Evolutionary conservation across 176 grass and related monocot species (phyloP), one percentile per base, ranked within the genome.

Genomic region (Eleusine indica): DNA sequence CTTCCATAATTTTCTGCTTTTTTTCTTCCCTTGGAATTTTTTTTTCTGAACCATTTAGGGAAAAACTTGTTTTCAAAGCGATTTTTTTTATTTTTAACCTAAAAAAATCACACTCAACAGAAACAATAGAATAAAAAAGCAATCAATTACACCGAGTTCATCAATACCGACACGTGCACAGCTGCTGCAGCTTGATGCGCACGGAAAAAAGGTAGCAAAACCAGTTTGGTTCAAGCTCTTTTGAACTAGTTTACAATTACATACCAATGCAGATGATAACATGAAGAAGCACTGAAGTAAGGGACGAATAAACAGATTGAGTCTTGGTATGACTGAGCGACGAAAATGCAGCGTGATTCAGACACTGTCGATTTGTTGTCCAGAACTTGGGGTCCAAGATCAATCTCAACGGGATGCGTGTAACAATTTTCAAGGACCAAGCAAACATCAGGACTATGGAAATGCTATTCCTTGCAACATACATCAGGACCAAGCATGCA

Each of bases 401-500:
- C 29, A 53, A 19, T 19, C 37, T 41, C 52, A 75, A 54, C 29
- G 8, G 51, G 3, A 17, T 13, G 29, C 17, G 4, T 38, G 46
- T 19, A 74, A 16, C 37, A 29, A 74, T 56, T 35, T 74, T 38
- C 7, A 74, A 16, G 37, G 16, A 25, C 25, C 25, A 25, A 25
- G 25, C 25, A 25, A 56, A 7, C 18, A 9, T 58, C n/a, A 22
- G 28, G 60, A 22, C 29, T 29, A 22, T 13, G 22, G 9, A 29
- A 63, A 62, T 28, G 60, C n/a, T 63, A 63, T 63, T 63, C 22
- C 60, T 63, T 63, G 58, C 58, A 62, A 62, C n/a, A 58, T 21
- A n/a, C 6, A 62, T 28, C 22, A 40, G 29, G 51, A 39, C 11
- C 19, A 51, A 29, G 19, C 63, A 83, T 53, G 29, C 91, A 54